These are phyloP conservation scores for Trichoderma oligosporum DNA, from an alignment of 2,329 filamentous ascomycete genomes.

Conservation along the genomic window DNA sequence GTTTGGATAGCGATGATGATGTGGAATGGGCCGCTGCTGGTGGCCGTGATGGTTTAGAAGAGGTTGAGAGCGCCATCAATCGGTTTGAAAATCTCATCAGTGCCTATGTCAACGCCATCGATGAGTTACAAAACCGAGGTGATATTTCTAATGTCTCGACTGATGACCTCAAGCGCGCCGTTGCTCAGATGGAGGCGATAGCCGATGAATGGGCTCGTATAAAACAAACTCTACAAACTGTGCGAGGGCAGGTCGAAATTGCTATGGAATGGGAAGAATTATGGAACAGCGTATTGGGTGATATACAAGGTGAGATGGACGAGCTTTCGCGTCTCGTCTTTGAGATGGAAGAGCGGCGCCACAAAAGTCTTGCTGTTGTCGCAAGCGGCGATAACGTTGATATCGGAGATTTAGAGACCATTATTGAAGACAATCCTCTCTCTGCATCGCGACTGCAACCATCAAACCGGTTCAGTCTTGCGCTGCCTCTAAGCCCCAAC, in stretches of 20 bases:
- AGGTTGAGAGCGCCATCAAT: constrained; percentile 69
- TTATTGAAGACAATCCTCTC: constrained; percentile 79
- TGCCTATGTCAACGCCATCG: constrained; percentile 91
- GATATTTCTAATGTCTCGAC: constrained; percentile 71
- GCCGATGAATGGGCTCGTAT: constrained; percentile 81
- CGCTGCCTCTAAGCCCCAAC: constrained; percentile 60
- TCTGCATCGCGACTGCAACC: constrained; percentile 48
- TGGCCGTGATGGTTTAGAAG: constrained; percentile 73
- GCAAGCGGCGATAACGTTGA: constrained; percentile 64
- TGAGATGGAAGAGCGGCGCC: constrained; percentile 94
- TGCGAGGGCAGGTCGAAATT: constrained; percentile 89
- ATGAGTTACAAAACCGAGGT: constrained; percentile 73
- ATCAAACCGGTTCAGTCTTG: constrained; percentile 66
- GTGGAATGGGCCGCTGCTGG: constrained; percentile 94
- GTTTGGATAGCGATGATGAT: constrained; percentile 91
- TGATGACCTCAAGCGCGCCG: constrained; percentile 69
- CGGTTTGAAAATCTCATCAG: constrained; percentile 87
- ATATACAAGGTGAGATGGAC: constrained; percentile 85
- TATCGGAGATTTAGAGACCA: constrained; percentile 85
- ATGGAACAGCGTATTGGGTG: constrained; percentile 88
- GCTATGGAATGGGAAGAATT: constrained; percentile 99
- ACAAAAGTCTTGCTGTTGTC: constrained; percentile 67
- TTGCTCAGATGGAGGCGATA: constrained; percentile 85
- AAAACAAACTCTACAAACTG: constrained; percentile 67
- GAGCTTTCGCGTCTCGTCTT: constrained; percentile 78